Base-by-base conservation (phyloP, 306 rosid genomes). In the Canavalia gladiata region DNA sequence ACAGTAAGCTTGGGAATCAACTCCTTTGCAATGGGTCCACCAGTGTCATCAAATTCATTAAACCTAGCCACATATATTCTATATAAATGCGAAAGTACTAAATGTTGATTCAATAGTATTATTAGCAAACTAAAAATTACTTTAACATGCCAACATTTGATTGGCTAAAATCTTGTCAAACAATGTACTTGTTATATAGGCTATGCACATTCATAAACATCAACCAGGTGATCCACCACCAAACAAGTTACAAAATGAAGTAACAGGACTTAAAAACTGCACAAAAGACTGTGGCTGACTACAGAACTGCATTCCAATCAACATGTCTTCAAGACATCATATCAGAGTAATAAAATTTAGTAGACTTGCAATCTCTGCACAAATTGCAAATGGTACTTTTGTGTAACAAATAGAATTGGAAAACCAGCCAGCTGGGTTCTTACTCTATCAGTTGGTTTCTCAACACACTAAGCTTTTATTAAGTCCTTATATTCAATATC, bases 11-110 rank as follows among this genome's bases (percentile, higher is more conserved):
- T 92, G 55, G 92, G 91, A 88, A 82, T 72, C 87, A 92, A 79
- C 75, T 86, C 97, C 88, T 87, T 89, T 1, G 97, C 91, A 67
- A 89, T 67, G 8, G 93, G 94, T 71, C 99, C 97, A 42, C 97
- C 97, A 3, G 86, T 85, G 70, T 58, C 85, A 77, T 90, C 97
- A 75, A 92, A 87, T 60, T 95, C 99, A 87, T 90, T 91, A 84
- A 89, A 90, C 91, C 99, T 95, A 49, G 76, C 57, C 45, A 72
- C 10, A 75, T 29, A 71, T 46, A 84, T 49, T 58, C 64, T 1
- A 70, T 37, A 52, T 86, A 76, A 83, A 80, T 74, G 65, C 11
- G 63, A n/a, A 80, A 47, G 74, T 47, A 52, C 84, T 13, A 59
- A 76, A 52, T 50, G 58, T 43, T 58, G 41, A 18, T 75, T 65